Conservation (phyloP, 2,329 filamentous ascomycete species). For the Geoglossum cookeanum region DNA sequence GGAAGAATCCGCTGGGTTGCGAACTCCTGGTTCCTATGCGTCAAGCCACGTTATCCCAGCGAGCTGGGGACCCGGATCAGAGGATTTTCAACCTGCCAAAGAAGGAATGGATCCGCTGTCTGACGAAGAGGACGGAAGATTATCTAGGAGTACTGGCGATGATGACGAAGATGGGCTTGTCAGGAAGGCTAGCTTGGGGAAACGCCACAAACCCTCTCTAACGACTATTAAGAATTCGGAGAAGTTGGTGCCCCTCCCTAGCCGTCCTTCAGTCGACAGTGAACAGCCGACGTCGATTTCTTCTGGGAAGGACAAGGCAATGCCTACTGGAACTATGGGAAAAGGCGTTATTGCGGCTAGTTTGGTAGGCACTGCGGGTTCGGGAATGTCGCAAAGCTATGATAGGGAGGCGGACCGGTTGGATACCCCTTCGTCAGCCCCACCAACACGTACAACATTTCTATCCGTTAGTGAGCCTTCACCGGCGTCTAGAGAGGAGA, state of each 20-base stretch:
- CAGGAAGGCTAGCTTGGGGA: constrained; percentile 41
- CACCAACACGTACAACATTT: not conserved
- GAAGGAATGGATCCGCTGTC: constrained; percentile 19
- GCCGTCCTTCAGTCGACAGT: not conserved
- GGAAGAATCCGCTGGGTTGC: constrained; percentile 40
- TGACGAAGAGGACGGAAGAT: constrained; percentile 24
- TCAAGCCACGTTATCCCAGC: constrained; percentile 56
- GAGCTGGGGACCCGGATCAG: constrained; percentile 37
- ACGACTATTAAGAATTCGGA: constrained; percentile 21
- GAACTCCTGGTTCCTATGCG: constrained; percentile 43
- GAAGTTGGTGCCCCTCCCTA: constrained; percentile 10
- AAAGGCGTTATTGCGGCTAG: not conserved
- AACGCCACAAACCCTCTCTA: constrained; percentile 38
- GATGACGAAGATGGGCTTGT: constrained; percentile 26
- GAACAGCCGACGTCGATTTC: not conserved
- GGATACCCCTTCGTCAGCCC: not conserved
- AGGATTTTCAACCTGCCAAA: constrained; percentile 25
- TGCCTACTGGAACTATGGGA: not conserved
- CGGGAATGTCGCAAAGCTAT: not conserved
- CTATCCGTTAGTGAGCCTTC: not conserved
- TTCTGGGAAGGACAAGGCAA: not conserved
- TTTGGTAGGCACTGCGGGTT: not conserved
- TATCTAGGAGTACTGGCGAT: constrained; percentile 7
- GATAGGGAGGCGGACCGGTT: not conserved
- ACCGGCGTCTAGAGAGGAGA: not conserved